Base-by-base conservation (phyloP, 805 yeast species). In the Ogataea siamensis region DNA sequence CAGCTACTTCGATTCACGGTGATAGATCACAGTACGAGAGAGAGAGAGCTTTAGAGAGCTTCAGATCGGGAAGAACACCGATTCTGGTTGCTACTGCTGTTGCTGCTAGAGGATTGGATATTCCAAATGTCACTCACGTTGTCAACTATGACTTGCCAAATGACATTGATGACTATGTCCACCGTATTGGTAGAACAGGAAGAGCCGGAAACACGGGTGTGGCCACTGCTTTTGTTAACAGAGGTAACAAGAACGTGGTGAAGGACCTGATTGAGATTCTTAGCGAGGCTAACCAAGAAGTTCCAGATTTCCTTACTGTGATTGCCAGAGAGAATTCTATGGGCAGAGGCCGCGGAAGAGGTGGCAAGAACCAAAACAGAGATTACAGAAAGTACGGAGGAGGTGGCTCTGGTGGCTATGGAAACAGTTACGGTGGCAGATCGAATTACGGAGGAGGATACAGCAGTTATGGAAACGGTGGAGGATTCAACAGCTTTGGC, bases 141-240 rank as follows among this genome's bases (percentile, higher is more conserved):
- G 83, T 93, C 70, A 93, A 93, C 78, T 93, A 84, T 66, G 99
- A 93, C 64, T 75, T 93, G 65, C 99, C 99, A 65, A 73, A 83
- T 62, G 98, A 93, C 67, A 85, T 93, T 59, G 99, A 93, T 67
- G 99, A 93, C 69, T 93, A 93, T 63, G 99, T 93, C 43, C 99
- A 93, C 74, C 86, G 99, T 74, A 93, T 93, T 63, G 99, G 99
- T 79, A 91, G 99, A 81, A 93, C 99, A 61, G 99, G 99, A 71
- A 93, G 99, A 81, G 99, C 99, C 58, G 99, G 99, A 78, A 93
- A 93, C 73, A 81, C 84, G 47, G 99, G 99, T 85, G 75, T 86
- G 56, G 97, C 99, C 50, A 89, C 97, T 52, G 95, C 99, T 35
- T 93, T 93, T 74, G 87, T 93, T 71, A 93, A 93, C 83, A 85